Base-by-base conservation (phyloP, 176 grass and related monocot species). In the Tillandsia leiboldiana region DNA sequence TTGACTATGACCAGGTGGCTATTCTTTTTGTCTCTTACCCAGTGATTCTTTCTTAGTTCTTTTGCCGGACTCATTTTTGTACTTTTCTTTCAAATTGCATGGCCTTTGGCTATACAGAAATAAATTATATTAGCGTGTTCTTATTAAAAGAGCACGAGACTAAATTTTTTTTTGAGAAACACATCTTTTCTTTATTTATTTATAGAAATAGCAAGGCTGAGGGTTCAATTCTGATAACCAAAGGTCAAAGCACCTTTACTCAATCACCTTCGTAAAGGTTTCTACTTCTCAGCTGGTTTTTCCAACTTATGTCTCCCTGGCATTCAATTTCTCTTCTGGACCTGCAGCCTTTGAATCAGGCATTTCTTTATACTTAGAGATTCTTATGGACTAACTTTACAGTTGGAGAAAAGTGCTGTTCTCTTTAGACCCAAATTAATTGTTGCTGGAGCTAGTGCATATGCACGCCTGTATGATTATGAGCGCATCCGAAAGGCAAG, bases 341-440 rank as follows among this genome's bases (percentile, higher is more conserved):
- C 15, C 56, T 23, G 56, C 22, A 61, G 56, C 22, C 10, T 22
- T 5, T 61, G 56, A 15, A 61, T 9, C 13, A 61, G 7, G 15
- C 22, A 18, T 61, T 9, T 61, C 56, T 17, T 61, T 61, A 10
- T 61, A 61, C 17, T 18, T 61, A 61, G 7, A 61, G 7, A 61
- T 61, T 61, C 17, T 61, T 61, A 1, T 61, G 56, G 22, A 61
- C 33, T 42, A 42, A 42, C 33, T 42, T 65, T 64, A 27, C 82
- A 92, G 89, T 50, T 99, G 75, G 95, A 94, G 82, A 99, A 94
- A 74, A 99, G 90, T 63, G 95, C 90, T 42, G 82, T 78, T 65
- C 80, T 94, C 33, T 99, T 99, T 64, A 90, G 95, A 76, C 95
- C 95, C 50, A 99, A 99, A 79, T 77, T 99, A 73, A 94, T 99